These are phyloP conservation scores for Vigna radiata DNA, from an alignment of 306 rosid species.

Conservation along the genomic window DNA sequence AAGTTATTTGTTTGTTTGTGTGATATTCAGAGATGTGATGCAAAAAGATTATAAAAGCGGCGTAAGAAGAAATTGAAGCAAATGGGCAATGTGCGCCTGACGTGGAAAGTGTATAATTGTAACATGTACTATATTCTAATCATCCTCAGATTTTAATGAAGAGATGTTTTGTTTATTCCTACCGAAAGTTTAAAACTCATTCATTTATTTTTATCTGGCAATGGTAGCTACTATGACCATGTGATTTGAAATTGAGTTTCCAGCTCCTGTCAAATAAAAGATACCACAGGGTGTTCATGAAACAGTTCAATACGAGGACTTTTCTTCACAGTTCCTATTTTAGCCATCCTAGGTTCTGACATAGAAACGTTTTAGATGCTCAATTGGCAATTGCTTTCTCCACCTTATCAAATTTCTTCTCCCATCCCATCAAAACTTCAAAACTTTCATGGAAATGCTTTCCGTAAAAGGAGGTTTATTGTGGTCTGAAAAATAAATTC, in stretches of 20 bases:
- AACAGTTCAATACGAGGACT: no score
- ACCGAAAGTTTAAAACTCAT: not conserved
- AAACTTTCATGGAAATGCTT: no score
- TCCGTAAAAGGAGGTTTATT: no score
- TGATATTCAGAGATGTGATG: constrained; percentile 54
- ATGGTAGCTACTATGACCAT: not conserved
- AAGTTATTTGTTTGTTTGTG: constrained; percentile 75
- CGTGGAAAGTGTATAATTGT: constrained; percentile 57
- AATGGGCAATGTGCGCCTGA: constrained; percentile 47
- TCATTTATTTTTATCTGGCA: not conserved
- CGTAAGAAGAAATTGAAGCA: constrained; percentile 27
- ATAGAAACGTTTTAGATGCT: no score
- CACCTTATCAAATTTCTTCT: no score
- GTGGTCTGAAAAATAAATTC: no score
- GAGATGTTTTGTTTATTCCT: constrained; percentile 64
- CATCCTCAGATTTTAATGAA: constrained; percentile 84
- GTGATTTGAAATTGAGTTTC: not conserved
- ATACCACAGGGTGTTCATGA: not conserved
- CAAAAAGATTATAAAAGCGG: constrained; percentile 41
- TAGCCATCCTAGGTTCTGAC: no score
- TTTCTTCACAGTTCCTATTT: no score
- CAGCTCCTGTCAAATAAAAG: not conserved
- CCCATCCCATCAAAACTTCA: no score
- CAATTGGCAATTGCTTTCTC: no score
- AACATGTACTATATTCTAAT: constrained; percentile 55